Base-by-base conservation (phyloP, 2,329 filamentous ascomycete genomes). In the Anthostomella pinea region DNA sequence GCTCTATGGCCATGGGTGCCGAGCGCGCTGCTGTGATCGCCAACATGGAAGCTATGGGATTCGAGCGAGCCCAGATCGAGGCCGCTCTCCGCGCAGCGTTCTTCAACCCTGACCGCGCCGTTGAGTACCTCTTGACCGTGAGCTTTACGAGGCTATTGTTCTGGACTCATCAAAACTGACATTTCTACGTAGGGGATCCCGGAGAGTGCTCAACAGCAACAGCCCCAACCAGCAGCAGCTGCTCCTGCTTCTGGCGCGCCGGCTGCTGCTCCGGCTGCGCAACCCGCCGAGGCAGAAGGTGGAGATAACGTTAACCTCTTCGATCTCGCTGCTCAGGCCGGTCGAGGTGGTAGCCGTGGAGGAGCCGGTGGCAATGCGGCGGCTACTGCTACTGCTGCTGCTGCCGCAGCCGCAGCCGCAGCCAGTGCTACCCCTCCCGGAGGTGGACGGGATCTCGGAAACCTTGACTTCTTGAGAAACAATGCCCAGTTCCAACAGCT, bases 401-500 rank as follows among this genome's bases (percentile, higher is more conserved):
- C 64, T 1, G 62, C 60, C 0, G 70, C 67, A 16, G 68, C 69
- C 10, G 70, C 67, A 3, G 75, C 66, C 8, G 72, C 67, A 22
- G 74, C 68, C 21, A 75, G 67, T 19, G 73, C 68, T 22, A 74
- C 69, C 21, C 72, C 65, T 23, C 65, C 55, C 28, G 73, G 63
- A 32, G 66, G 57, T 20, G 63, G 54, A 13, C 66, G 61, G 14
- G 65, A 59, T 35, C 69, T 87, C 17, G 85, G 84, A 17, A 94
- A 90, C 58, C 79, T 98, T 40, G 91, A 97, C 49, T 97, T 95
- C 63, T 73, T 98, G 38, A 84, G 93, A 57, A 87, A 90, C 65
- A 97, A 97, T 63, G 84, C 90, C 16, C 91, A 97, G 65, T 98
- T 98, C 69, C 93, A 97, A 68, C 93, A 98, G 68, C 79, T 98